Percentiles rank a stretch among this genome's conserved stretches.
phyloP scores from a whole-genome alignment of 148 eudicot genomes.

The Vaccinium macrocarpon region DNA sequence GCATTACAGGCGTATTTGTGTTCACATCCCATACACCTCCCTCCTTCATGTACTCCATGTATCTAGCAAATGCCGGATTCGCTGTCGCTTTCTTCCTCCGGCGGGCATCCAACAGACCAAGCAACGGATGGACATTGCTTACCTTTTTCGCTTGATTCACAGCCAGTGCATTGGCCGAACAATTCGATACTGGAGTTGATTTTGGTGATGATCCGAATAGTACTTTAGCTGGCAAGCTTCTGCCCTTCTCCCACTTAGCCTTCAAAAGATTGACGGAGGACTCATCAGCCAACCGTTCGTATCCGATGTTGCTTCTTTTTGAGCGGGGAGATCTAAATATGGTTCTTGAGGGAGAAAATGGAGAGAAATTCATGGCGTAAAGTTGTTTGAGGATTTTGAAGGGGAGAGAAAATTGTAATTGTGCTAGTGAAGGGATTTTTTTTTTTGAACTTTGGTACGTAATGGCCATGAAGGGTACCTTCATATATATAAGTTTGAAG shows the following conservation, averaged over 20 bases:
- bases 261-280: neutral
- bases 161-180: neutral
- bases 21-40: slow-evolving; percentile 26
- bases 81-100: slow-evolving; percentile 24
- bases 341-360: neutral
- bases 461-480: too few species aligned
- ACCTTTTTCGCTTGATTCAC: slow-evolving; percentile 27
- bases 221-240: slow-evolving; percentile 24
- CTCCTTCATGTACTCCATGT: slow-evolving; percentile 32
- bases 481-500: too few species aligned
- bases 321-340: slow-evolving; percentile 34
- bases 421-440: too few species aligned
- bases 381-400: too few species aligned
- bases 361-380: too few species aligned
- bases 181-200: neutral
- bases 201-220: slow-evolving; percentile 17
- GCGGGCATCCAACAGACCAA: slow-evolving; percentile 22
- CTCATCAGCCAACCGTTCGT: slow-evolving; percentile 20
- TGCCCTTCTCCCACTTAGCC: slow-evolving; percentile 16
- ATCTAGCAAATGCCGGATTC: slow-evolving; percentile 30
- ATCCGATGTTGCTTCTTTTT: slow-evolving; percentile 15
- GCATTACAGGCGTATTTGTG: slow-evolving; percentile 15
- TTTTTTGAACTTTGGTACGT: too few species aligned
- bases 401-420: too few species aligned
- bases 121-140: slow-evolving; percentile 26